These are phyloP conservation scores for Coemansia aciculifera DNA, from an alignment of 192 early-diverging fungal species.

Conservation along the genomic window DNA sequence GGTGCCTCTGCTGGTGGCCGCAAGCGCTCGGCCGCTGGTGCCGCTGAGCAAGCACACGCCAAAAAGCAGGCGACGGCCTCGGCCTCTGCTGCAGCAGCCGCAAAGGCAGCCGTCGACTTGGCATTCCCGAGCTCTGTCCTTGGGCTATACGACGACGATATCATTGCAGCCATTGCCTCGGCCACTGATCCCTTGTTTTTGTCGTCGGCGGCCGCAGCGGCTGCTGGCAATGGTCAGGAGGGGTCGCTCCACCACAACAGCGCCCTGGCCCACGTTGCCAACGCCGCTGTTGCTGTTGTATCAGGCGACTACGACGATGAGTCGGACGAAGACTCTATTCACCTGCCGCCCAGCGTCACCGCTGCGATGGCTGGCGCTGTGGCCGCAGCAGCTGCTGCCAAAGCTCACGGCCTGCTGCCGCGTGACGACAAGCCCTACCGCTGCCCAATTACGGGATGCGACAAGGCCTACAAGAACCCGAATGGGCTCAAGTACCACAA, in stretches of 20 bases:
- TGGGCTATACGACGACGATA: constrained; percentile 56
- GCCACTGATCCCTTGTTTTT: constrained; percentile 55
- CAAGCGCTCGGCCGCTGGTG: constrained; percentile 44
- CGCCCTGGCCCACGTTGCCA: constrained; percentile 9
- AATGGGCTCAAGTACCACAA: constrained; percentile 99
- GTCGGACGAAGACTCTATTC: constrained; percentile 41
- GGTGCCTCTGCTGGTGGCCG: constrained; percentile 27
- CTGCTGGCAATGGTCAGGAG: constrained; percentile 9
- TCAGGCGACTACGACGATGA: constrained; percentile 26
- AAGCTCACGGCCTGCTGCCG: constrained; percentile 47
- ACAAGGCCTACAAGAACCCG: constrained; percentile 98
- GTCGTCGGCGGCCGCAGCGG: constrained; percentile 36
- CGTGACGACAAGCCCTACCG: constrained; percentile 84
- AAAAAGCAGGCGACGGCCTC: constrained; percentile 29
- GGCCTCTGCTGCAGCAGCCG: constrained; percentile 13
- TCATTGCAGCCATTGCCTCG: constrained; percentile 54
- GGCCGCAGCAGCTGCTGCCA: constrained; percentile 44
- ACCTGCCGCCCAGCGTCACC: constrained; percentile 56
- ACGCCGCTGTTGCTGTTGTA: constrained; percentile 4
- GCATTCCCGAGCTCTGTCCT: constrained; percentile 42
- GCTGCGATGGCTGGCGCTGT: constrained; percentile 56
- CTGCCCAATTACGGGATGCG: constrained; percentile 83
- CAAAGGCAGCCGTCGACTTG: constrained; percentile 20
- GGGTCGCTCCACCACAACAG: not conserved
- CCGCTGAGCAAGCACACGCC: constrained; percentile 11